Conservation (phyloP, 1,139 yeast species). For the Suhomyces terraborum region DNA sequence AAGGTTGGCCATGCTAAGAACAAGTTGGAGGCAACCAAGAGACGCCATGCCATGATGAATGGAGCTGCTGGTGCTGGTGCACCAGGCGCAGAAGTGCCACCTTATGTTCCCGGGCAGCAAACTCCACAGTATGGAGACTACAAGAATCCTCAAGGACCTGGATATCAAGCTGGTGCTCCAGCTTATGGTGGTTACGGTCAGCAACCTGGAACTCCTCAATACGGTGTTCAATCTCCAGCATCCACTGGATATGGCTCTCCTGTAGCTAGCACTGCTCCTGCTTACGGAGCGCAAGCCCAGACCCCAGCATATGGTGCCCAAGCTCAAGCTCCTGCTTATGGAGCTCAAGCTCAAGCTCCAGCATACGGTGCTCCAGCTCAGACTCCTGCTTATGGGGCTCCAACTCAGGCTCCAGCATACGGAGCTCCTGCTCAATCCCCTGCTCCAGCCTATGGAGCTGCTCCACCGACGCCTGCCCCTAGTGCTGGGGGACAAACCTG, state of each 20-base stretch:
- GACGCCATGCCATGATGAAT: slow-evolving; percentile 58
- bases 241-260: slow-evolving; percentile 19
- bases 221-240: slow-evolving; percentile 6
- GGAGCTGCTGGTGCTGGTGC: slow-evolving; percentile 39
- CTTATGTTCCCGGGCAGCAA: slow-evolving; percentile 26
- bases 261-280: slow-evolving; percentile 23
- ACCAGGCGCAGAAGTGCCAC: slow-evolving; percentile 27
- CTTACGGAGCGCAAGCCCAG: slow-evolving; percentile 11
- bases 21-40: slow-evolving; percentile 79
- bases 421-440: slow-evolving; percentile 14
- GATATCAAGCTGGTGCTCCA: slow-evolving; percentile 11
- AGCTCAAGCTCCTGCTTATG: slow-evolving; percentile 12
- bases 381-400: slow-evolving; percentile 16
- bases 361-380: slow-evolving; percentile 18
- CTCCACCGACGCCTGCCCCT: slow-evolving; percentile 32
- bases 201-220: slow-evolving; percentile 13
- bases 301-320: slow-evolving; percentile 16
- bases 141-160: slow-evolving; percentile 21
- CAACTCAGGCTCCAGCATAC: slow-evolving; percentile 14
- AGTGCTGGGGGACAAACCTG: slow-evolving; percentile 56
- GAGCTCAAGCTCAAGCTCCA: slow-evolving; percentile 28
- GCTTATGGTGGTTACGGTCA: slow-evolving; percentile 22
- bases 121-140: slow-evolving; percentile 27
- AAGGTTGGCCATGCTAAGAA: slow-evolving; percentile 84
- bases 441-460: slow-evolving; percentile 17